Evolutionary conservation across 2,329 filamentous ascomycete species (phyloP).

Genomic region (Ascochyta viciae-villosae): DNA sequence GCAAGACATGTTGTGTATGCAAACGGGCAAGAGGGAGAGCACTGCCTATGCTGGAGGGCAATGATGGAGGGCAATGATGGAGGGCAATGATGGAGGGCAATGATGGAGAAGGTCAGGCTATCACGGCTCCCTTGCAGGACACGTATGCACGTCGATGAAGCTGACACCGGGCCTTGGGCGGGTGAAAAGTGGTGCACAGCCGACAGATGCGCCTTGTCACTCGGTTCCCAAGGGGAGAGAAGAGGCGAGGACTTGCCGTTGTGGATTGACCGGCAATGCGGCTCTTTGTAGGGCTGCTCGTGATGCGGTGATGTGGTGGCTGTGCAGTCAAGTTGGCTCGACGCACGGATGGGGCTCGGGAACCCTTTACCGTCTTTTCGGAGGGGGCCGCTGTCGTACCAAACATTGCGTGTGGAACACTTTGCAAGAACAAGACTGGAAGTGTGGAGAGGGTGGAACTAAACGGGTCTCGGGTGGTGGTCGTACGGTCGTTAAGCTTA

Average conservation of each 20-base stretch:
- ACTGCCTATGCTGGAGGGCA: not conserved
- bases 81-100: too few species aligned
- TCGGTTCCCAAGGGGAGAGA: not conserved
- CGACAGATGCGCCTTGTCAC: constrained; percentile 12
- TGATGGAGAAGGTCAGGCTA: not conserved
- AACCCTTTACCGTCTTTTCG: constrained; percentile 12
- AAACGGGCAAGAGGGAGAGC: not conserved
- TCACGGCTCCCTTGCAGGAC: not conserved
- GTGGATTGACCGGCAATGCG: constrained; percentile 17
- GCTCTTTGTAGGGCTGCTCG: constrained; percentile 10
- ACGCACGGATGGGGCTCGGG: constrained; percentile 5
- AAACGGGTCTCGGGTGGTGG: not conserved
- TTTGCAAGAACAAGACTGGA: not conserved
- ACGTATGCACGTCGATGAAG: not conserved
- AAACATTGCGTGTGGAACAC: not conserved
- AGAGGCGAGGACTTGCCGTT: not conserved
- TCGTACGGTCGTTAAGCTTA: constrained; percentile 5
- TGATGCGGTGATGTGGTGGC: constrained; percentile 18
- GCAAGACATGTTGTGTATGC: not conserved
- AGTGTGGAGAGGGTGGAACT: not conserved
- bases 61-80: too few species aligned
- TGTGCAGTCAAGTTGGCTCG: not conserved
- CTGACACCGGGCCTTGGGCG: not conserved
- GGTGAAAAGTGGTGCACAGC: constrained; percentile 1
- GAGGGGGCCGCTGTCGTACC: constrained; percentile 14